These are phyloP conservation scores for Penicillium parvum DNA, from an alignment of 495 filamentous ascomycete genomes.

Conservation along the genomic window DNA sequence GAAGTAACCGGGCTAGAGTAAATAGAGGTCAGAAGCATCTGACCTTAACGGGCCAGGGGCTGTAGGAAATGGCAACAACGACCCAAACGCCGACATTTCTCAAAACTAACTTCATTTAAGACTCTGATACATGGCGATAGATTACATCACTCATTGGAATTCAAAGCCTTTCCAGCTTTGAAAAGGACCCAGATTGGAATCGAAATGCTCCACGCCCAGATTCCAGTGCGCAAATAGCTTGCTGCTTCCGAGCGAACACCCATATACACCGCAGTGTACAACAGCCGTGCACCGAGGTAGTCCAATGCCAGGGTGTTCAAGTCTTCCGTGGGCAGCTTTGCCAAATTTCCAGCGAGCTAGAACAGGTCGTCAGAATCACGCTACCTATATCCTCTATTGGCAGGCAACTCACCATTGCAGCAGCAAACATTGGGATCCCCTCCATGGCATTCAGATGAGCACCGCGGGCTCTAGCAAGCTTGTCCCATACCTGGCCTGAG, in stretches of 20 bases:
- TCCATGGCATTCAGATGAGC: slow-evolving; percentile 30
- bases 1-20: slow-evolving; percentile 37
- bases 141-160: slow-evolving; percentile 1
- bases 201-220: slow-evolving; percentile 28
- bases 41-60: background rate
- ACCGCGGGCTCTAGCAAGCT: slow-evolving; percentile 22
- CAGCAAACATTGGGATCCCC: slow-evolving; percentile 24
- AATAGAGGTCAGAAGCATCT: slow-evolving; percentile 16
- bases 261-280: slow-evolving; percentile 26
- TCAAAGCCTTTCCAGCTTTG: slow-evolving; percentile 17
- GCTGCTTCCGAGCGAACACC: slow-evolving; percentile 19
- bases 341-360: slow-evolving; percentile 25
- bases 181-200: slow-evolving; percentile 21
- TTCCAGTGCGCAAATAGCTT: slow-evolving; percentile 23
- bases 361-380: background rate
- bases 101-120: background rate
- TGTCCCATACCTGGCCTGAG: slow-evolving; percentile 19
- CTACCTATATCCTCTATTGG: background rate
- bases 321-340: slow-evolving; percentile 22
- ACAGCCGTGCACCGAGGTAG: slow-evolving; percentile 18
- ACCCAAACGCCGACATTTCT: background rate
- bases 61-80: background rate
- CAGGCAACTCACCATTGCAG: slow-evolving; percentile 20
- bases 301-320: slow-evolving; percentile 21
- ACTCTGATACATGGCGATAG: too few species aligned